Evolutionary conservation across 2,329 filamentous ascomycete genomes (phyloP).

Genomic region (Alternaria atra): DNA sequence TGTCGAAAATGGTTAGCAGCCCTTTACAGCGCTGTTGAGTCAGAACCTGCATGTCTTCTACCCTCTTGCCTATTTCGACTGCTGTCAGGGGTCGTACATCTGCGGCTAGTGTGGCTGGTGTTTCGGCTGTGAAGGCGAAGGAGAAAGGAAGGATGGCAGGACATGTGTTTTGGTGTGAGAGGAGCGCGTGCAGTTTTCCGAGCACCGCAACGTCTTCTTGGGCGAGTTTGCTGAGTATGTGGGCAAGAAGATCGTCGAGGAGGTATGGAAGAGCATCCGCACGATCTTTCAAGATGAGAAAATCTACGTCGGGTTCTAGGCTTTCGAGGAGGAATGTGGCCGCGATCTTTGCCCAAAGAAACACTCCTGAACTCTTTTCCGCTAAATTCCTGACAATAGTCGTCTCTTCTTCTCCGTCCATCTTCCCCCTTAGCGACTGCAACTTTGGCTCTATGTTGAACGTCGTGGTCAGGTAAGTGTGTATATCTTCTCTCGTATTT

Average conservation of each 20-base stretch:
- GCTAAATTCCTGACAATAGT: conserved; percentile 32
- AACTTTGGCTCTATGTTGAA: conserved; percentile 15
- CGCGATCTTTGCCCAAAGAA: conserved; percentile 39
- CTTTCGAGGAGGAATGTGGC: conserved; percentile 34
- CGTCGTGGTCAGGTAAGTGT: conserved; percentile 24
- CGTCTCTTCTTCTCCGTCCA: conserved; percentile 32
- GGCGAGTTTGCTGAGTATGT: conserved; percentile 36
- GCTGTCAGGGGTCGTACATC: conserved; percentile 30
- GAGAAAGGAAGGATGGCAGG: conserved; percentile 36
- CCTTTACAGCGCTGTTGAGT: conserved; percentile 30
- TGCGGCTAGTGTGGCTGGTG: conserved; percentile 26
- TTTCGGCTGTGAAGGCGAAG: conserved; percentile 32
- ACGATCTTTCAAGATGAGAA: conserved; percentile 32
- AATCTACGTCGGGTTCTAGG: conserved; percentile 30
- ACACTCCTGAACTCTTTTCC: conserved; percentile 37
- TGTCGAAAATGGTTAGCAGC: conserved; percentile 36
- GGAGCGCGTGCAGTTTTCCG: conserved; percentile 32
- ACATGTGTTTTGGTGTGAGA: conserved; percentile 32
- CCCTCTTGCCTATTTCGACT: conserved; percentile 25
- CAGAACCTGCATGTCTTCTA: conserved; percentile 29
- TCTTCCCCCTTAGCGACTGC: conserved; percentile 31
- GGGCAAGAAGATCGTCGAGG: conserved; percentile 35
- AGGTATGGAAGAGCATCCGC: conserved; percentile 36
- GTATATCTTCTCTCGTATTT: conserved; percentile 31
- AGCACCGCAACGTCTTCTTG: conserved; percentile 28